Evolutionary conservation across 2,329 filamentous ascomycete genomes (phyloP).

Genomic region (Leptographium wingfieldii): DNA sequence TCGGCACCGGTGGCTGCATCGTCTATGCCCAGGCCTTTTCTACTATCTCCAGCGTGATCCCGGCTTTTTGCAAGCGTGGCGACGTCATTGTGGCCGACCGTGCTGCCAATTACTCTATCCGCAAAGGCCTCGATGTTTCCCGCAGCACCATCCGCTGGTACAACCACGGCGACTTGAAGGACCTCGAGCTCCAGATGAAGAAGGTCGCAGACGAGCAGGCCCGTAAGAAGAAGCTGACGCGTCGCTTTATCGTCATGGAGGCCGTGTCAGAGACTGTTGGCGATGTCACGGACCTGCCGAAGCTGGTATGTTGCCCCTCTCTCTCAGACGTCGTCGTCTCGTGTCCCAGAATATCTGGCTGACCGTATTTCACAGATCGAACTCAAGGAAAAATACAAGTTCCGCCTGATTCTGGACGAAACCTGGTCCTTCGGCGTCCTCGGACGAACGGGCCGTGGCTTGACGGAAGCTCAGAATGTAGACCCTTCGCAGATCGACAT

Average conservation of each 20-base stretch:
- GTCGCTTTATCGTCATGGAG: conserved; percentile 92
- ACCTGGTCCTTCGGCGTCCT: conserved; percentile 95
- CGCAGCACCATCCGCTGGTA: conserved; percentile 88
- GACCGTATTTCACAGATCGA: conserved; percentile 48
- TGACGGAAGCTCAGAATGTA: conserved; percentile 95
- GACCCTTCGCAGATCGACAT: conserved; percentile 90
- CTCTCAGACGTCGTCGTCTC: not conserved
- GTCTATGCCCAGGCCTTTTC: conserved; percentile 95
- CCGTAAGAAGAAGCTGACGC: conserved; percentile 71
- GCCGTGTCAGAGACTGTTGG: conserved; percentile 85
- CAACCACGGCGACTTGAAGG: conserved; percentile 91
- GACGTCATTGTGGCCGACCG: conserved; percentile 95
- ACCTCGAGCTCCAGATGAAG: conserved; percentile 73
- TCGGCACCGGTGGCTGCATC: conserved; percentile 81
- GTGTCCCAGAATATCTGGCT: not conserved
- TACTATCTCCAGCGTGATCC: conserved; percentile 93
- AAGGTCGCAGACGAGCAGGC: conserved; percentile 81
- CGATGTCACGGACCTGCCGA: conserved; percentile 73
- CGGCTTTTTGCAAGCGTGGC: conserved; percentile 90
- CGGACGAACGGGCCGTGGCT: conserved; percentile 76
- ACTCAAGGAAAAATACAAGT: conserved; percentile 93
- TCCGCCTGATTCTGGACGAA: conserved; percentile 93
- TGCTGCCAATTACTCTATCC: conserved; percentile 84
- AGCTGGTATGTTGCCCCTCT: conserved; percentile 46
- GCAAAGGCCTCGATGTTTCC: conserved; percentile 87